Conservation (phyloP, 768 basidiomycete species). For the Mycena filopes region DNA sequence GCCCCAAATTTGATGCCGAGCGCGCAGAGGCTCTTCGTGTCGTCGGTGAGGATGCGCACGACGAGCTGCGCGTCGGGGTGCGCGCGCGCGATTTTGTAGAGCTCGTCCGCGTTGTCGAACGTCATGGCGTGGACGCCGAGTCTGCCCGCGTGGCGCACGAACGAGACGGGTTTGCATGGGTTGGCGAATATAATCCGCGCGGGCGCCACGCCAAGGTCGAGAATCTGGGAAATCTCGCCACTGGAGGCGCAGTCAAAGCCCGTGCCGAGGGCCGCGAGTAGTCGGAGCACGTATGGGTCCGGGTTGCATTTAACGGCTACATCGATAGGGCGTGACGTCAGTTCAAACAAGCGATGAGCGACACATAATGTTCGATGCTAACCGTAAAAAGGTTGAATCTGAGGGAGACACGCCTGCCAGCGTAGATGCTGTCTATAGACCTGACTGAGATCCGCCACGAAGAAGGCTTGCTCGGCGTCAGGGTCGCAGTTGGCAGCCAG, state of each 20-base stretch:
- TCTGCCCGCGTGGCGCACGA: slow-evolving; percentile 86
- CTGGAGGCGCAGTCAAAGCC: slow-evolving; percentile 99
- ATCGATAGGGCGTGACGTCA: slow-evolving; percentile 37
- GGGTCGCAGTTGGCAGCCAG: slow-evolving; percentile 50
- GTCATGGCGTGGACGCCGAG: slow-evolving; percentile 92
- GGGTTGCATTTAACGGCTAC: slow-evolving; percentile 98
- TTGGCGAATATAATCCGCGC: slow-evolving; percentile 96
- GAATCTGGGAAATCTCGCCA: slow-evolving; percentile 88
- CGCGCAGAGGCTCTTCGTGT: slow-evolving; percentile 92
- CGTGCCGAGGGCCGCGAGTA: slow-evolving; percentile 88
- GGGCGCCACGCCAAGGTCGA: slow-evolving; percentile 81
- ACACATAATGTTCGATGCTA: slow-evolving; percentile 32
- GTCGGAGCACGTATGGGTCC: slow-evolving; percentile 91
- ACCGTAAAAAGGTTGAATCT: slow-evolving; percentile 95
- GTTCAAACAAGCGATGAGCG: slow-evolving; percentile 32
- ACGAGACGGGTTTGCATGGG: slow-evolving; percentile 96
- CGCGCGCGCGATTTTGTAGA: slow-evolving; percentile 88
- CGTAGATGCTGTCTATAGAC: slow-evolving; percentile 87
- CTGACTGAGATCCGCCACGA: slow-evolving; percentile 91
- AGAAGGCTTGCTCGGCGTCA: slow-evolving; percentile 94
- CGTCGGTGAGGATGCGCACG: slow-evolving; percentile 95
- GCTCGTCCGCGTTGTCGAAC: slow-evolving; percentile 97
- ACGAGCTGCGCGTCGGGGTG: slow-evolving; percentile 89
- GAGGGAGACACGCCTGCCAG: slow-evolving; percentile 81
- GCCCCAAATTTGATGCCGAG: slow-evolving; percentile 98